Evolutionary conservation across 768 basidiomycete species (phyloP), one percentile per base, ranked within the genome.

Genomic region (Kwoniella sp.): DNA sequence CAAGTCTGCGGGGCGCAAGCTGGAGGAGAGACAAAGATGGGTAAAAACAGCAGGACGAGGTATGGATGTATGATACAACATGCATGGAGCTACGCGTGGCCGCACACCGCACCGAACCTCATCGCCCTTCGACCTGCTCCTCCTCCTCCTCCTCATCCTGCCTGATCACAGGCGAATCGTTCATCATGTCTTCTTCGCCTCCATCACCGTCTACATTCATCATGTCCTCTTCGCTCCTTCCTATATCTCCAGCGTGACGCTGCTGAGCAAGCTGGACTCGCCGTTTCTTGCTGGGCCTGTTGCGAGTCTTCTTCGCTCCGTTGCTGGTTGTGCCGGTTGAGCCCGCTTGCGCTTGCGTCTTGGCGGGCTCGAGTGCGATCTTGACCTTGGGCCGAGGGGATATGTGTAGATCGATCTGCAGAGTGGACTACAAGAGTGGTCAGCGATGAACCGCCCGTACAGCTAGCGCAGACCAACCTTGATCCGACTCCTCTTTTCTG

Each of bases 331-430:
- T n/a, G n/a, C n/a, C n/a, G n/a, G n/a, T n/a, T n/a, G n/a, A n/a
- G n/a, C n/a, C n/a, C n/a, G n/a, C n/a, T n/a, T n/a, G n/a, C n/a
- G n/a, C n/a, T n/a, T n/a, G n/a, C n/a, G n/a, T n/a, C n/a, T n/a
- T n/a, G n/a, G n/a, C n/a, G n/a, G n/a, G n/a, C n/a, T n/a, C n/a
- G n/a, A 17, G 11, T 19, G 22, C 27, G 25, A 36, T 9, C 25
- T 49, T 49, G n/a, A 36, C 19, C 5, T 47, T 49, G 34, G 45
- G 52, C 34, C 31, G 33, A 26, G 52, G 45, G 8, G 37, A 46
- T 15, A 59, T 63, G 44, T 63, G 53, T 10, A 63, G 46, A 32
- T 59, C 50, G 17, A 63, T 59, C 31, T 54, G 44, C 1, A 63
- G 56, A 7, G 61, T 53, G 2, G 57, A 59, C 61, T 63, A 41